Base-by-base conservation (phyloP, 164 flowering plant genomes). In the Vitis rupestris region DNA sequence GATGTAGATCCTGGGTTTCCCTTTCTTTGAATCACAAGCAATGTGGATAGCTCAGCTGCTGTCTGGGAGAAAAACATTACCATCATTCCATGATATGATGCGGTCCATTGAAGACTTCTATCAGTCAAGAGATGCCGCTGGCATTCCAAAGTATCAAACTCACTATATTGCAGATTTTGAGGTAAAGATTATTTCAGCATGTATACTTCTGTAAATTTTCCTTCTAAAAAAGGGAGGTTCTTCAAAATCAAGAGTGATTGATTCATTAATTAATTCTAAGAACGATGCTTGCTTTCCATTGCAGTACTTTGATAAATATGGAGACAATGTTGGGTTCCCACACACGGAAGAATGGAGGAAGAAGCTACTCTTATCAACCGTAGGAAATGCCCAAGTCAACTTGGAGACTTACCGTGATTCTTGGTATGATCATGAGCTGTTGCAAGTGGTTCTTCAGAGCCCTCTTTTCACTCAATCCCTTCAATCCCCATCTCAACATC, bases 21-120 rank as follows among this genome's bases (percentile, higher is more conserved):
- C 94, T 66, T 93, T 93, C 90, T 90, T 90, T 80, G 98, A 94
- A 77, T 74, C 90, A 54, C 98, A 94, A 94, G 96, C 93, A 79
- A 91, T 75, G 82, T 94, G 98, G 98, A 82, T 94, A 65, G 89
- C 97, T 70, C 86, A 92, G 64, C 68, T 90, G 50, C 72, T 94
- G 73, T 86, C 97, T 12, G 92, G 93, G 70, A 89, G 87, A 85
- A 85, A 78, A 79, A 72, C 61, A 47, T 68, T 94, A 74, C 98
- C 97, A 80, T 83, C 96, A 82, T 78, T 82, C 81, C 89, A 83
- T 62, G 88, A 86, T 2, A 94, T 94, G 98, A 92, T 94, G 98
- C 70, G 70, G 48, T 87, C 97, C 68, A 84, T 91, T 55, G 71
- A 84, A 54, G 86, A 90, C 16, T 89, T 87, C 68, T 91, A 93